These are phyloP conservation scores for Aureobasidium uvarum DNA, from an alignment of 2,329 filamentous ascomycete genomes.

Conservation along the genomic window DNA sequence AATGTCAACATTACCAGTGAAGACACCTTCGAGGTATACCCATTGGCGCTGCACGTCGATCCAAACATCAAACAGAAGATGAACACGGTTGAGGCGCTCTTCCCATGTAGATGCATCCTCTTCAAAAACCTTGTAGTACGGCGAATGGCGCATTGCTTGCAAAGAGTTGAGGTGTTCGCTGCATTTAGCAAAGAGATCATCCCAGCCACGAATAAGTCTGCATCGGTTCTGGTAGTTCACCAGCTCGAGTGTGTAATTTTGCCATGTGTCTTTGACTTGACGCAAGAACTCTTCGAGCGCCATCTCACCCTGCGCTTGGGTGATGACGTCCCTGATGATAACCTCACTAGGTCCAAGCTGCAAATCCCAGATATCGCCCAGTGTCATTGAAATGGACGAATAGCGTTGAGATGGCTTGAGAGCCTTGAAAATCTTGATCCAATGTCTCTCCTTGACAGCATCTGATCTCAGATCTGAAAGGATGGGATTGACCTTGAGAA, in stretches of 20 bases:
- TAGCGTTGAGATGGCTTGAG: constrained; percentile 91
- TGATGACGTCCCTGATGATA: constrained; percentile 88
- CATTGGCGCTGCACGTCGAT: constrained; percentile 99
- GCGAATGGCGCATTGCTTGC: constrained; percentile 98
- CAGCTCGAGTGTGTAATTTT: constrained; percentile 88
- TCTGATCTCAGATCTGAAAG: constrained; percentile 92
- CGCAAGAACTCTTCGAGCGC: constrained; percentile 96
- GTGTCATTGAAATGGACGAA: constrained; percentile 87
- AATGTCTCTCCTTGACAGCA: constrained; percentile 92
- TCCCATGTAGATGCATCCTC: constrained; percentile 97
- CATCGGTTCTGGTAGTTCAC: constrained; percentile 99
- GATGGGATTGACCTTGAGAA: constrained; percentile 86
- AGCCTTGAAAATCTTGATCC: constrained; percentile 96
- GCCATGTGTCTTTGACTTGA: constrained; percentile 95
- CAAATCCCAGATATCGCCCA: constrained; percentile 99
- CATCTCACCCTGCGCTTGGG: constrained; percentile 97
- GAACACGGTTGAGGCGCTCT: constrained; percentile 94
- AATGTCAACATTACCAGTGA: constrained; percentile 98
- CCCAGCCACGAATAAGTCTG: constrained; percentile 94
- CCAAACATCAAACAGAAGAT: constrained; percentile 98
- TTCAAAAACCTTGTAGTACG: constrained; percentile 99
- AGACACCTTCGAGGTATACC: constrained; percentile 99
- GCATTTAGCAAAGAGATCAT: constrained; percentile 97
- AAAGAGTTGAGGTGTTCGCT: constrained; percentile 97
- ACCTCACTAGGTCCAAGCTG: constrained; percentile 84